Percentiles rank a stretch among this genome's conserved stretches.
Conservation (phyloP, 345 rosid genomes). For the Dipteronia sinensis region DNA sequence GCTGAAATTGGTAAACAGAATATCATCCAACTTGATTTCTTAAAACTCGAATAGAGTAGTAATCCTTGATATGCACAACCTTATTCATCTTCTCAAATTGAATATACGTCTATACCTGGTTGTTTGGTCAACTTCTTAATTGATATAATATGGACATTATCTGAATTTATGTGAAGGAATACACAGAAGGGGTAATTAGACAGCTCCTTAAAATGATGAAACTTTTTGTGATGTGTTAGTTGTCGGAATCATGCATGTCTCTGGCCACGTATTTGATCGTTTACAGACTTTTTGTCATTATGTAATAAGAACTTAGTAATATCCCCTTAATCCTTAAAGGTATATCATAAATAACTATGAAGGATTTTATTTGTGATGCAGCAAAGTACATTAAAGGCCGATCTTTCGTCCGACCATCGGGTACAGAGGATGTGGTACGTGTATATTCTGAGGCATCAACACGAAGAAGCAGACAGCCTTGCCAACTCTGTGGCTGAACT, state of each 20-base stretch:
- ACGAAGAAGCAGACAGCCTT: slow-evolving; percentile 73
- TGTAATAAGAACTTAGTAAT: neutral
- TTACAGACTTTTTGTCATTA: neutral
- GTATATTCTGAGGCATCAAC: slow-evolving; percentile 94
- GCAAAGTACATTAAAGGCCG: slow-evolving; percentile 64
- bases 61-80: slow-evolving; percentile 2
- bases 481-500: slow-evolving; percentile 69
- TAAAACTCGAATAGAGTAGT: neutral
- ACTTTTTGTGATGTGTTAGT: neutral
- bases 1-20: slow-evolving; percentile 60
- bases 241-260: neutral
- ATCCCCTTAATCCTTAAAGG: neutral
- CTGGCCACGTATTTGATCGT: neutral
- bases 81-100: neutral
- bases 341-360: neutral
- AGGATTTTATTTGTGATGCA: slow-evolving; percentile 29
- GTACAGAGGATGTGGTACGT: slow-evolving; percentile 92
- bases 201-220: neutral
- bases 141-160: neutral
- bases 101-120: neutral
- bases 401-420: slow-evolving; percentile 85
- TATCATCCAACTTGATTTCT: slow-evolving; percentile 4
- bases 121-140: neutral
- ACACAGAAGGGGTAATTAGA: neutral
- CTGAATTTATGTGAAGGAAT: neutral